Evolutionary conservation across 2,329 filamentous ascomycete genomes (phyloP).

Genomic region (Phaeomoniella chlamydospora): DNA sequence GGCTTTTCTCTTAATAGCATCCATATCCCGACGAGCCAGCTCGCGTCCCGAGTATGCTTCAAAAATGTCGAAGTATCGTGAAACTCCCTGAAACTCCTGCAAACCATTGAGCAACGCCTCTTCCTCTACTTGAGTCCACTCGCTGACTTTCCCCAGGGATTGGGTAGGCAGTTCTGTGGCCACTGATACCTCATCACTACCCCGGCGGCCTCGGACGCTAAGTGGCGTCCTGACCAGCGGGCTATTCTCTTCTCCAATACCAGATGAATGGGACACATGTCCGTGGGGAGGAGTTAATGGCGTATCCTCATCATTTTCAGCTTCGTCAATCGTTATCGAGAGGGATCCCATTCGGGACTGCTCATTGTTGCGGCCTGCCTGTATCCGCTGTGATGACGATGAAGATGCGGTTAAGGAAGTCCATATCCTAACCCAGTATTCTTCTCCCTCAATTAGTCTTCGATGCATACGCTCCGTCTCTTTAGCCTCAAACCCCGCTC

Average conservation of each 20-base stretch:
- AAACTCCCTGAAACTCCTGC: slow-evolving; percentile 9
- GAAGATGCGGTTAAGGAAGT: too few relatives aligned
- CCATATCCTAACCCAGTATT: too few relatives aligned
- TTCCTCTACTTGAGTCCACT: slow-evolving; percentile 13
- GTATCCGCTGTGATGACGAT: too few relatives aligned
- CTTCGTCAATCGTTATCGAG: too few relatives aligned
- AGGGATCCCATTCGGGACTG: too few relatives aligned
- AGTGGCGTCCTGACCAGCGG: not conserved
- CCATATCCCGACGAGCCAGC: slow-evolving; percentile 5
- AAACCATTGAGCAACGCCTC: slow-evolving; percentile 13
- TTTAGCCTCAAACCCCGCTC: too few relatives aligned
- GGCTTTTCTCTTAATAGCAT: slow-evolving; percentile 3
- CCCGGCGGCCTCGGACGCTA: not conserved
- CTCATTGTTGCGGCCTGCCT: too few relatives aligned
- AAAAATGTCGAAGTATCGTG: slow-evolving; percentile 15
- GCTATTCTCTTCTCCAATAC: not conserved
- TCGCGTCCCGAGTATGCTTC: slow-evolving; percentile 9
- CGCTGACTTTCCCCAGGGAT: not conserved
- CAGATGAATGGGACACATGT: not conserved
- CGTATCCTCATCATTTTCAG: too few relatives aligned
- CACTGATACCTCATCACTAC: not conserved
- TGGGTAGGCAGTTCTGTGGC: not conserved
- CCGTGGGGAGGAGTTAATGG: too few relatives aligned
- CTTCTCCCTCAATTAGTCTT: too few relatives aligned
- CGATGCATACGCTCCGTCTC: too few relatives aligned